Evolutionary conservation across 306 rosid genomes (phyloP).

Genomic region (Oemleria cerasiformis): DNA sequence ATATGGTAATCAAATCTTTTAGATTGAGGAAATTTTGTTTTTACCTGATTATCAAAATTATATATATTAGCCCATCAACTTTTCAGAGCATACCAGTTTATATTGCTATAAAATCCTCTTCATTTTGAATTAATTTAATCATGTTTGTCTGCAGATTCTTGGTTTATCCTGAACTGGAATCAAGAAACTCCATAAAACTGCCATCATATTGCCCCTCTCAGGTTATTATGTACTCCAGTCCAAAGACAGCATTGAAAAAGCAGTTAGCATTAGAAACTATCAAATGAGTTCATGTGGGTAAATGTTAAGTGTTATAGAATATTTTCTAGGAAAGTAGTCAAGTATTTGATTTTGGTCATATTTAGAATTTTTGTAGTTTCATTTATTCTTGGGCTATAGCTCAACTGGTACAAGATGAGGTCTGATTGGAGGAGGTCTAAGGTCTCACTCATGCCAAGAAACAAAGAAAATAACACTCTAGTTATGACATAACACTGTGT

Average conservation of each 20-base stretch:
- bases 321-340: neutral
- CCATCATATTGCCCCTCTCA: conserved; percentile 74
- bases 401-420: neutral
- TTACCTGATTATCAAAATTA: neutral
- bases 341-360: neutral
- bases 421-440: neutral
- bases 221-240: conserved; percentile 33
- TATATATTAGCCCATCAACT: neutral
- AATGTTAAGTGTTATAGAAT: conserved; percentile 15
- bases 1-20: neutral
- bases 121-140: conserved; percentile 1
- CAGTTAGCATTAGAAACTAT: conserved; percentile 5
- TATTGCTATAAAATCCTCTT: neutral
- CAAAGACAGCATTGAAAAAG: neutral
- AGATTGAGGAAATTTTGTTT: neutral
- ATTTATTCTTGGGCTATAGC: neutral
- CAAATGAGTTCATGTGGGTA: conserved; percentile 2
- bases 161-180: conserved; percentile 87
- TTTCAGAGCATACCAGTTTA: neutral
- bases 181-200: conserved; percentile 70
- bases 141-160: conserved; percentile 57
- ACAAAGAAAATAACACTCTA: neutral
- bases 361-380: neutral
- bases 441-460: neutral
- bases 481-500: neutral